A percentile compares a stretch with the other conserved stretches of the same genome.
phyloP scores from a whole-genome alignment of 768 basidiomycete species.

The Phlebiopsis gigantea region DNA sequence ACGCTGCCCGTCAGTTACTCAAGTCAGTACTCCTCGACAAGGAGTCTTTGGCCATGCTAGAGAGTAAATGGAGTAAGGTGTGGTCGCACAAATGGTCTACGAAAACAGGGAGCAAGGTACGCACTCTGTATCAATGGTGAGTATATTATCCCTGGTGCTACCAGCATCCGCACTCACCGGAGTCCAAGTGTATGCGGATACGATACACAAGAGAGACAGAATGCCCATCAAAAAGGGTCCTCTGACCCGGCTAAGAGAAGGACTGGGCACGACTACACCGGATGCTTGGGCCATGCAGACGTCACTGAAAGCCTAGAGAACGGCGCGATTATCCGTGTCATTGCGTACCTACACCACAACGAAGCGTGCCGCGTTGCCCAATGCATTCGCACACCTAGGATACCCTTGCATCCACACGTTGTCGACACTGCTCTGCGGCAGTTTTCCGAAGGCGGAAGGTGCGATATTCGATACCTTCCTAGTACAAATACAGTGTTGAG shows the following conservation, averaged over 20 bases:
- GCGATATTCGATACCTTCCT: no score
- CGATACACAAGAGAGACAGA: conserved; percentile 9
- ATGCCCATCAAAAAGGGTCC: conserved; percentile 22
- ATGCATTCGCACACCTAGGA: conserved; percentile 18
- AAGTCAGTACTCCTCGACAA: neutral
- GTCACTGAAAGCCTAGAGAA: conserved; percentile 17
- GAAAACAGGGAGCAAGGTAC: neutral
- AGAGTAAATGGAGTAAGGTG: conserved; percentile 8
- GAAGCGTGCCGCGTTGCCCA: conserved; percentile 19
- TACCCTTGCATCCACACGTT: conserved; percentile 31
- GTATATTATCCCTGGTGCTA: neutral
- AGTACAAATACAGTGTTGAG: no score
- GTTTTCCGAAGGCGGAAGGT: conserved; percentile 7
- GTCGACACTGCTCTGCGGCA: conserved; percentile 18
- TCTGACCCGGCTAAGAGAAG: no score
- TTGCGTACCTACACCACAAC: conserved; percentile 26
- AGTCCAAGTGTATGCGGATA: conserved; percentile 10
- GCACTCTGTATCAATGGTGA: conserved; percentile 14
- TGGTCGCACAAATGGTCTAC: conserved; percentile 2
- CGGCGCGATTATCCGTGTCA: conserved; percentile 17
- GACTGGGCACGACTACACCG: no score
- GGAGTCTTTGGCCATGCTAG: neutral
- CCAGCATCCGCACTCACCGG: neutral
- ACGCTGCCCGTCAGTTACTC: neutral
- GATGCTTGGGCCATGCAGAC: conserved; percentile 32